Evolutionary conservation across 1,284 basidiomycete species (phyloP).

Genomic region (Coniferiporia weirii): DNA sequence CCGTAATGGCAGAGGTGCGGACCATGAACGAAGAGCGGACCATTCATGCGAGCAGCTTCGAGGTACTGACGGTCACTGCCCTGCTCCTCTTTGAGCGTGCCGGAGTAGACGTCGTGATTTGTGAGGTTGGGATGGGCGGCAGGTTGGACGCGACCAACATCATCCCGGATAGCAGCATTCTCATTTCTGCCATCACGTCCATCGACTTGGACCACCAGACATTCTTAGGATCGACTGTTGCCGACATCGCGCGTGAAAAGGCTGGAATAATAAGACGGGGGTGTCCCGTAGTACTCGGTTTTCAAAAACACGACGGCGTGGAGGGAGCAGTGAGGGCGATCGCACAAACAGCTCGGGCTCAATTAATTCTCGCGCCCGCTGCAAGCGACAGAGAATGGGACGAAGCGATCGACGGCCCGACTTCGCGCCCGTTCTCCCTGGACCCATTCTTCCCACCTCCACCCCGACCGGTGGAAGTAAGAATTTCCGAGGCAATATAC

Average conservation of each 20-base stretch:
- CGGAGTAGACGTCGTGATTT: conserved; percentile 73
- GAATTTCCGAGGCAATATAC: conserved; percentile 38
- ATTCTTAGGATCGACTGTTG: conserved; percentile 77
- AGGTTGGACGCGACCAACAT: conserved; percentile 91
- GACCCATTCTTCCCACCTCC: conserved; percentile 36
- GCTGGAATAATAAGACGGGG: conserved; percentile 71
- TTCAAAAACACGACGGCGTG: conserved; percentile 58
- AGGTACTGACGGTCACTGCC: conserved; percentile 79
- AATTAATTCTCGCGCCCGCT: conserved; percentile 32
- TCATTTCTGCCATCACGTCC: conserved; percentile 78
- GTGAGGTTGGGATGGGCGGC: conserved; percentile 97
- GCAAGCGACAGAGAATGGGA: conserved; percentile 35
- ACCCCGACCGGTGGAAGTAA: conserved; percentile 36
- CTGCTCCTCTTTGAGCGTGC: conserved; percentile 66
- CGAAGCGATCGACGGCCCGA: conserved; percentile 31
- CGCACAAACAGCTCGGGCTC: conserved; percentile 36
- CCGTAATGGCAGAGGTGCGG: conserved; percentile 48
- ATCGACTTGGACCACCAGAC: conserved; percentile 93
- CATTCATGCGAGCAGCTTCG: conserved; percentile 70
- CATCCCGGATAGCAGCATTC: conserved; percentile 61
- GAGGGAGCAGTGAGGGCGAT: conserved; percentile 35
- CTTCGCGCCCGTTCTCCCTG: conserved; percentile 29
- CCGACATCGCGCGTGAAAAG: conserved; percentile 80
- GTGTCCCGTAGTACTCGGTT: conserved; percentile 72
- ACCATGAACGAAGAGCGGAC: conserved; percentile 39